These are phyloP conservation scores for Melaleuca alternifolia DNA, from an alignment of 345 rosid species.

Conservation along the genomic window DNA sequence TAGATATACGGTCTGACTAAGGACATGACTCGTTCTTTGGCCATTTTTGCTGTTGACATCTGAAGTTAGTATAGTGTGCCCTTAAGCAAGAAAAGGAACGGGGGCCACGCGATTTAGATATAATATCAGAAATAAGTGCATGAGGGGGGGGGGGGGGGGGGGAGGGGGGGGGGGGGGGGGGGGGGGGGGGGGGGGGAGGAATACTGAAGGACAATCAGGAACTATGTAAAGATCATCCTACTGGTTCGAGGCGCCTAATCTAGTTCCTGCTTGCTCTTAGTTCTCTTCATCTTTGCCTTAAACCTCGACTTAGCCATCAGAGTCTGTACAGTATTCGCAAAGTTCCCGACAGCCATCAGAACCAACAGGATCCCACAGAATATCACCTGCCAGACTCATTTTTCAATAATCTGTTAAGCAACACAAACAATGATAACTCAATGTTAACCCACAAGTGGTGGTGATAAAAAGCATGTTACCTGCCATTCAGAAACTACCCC, in stretches of 20 bases:
- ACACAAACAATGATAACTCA: neutral
- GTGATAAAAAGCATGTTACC: slow-evolving; percentile 20
- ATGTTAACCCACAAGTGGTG: neutral
- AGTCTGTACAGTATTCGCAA: slow-evolving; percentile 72
- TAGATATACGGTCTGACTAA: neutral
- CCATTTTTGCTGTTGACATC: neutral
- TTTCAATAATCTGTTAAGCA: neutral
- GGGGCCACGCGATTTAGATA: no score
- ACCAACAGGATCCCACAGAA: slow-evolving; percentile 79
- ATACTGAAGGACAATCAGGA: neutral
- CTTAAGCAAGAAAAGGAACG: neutral
- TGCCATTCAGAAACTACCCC: slow-evolving; percentile 91
- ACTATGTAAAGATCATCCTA: neutral
- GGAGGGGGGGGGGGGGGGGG: neutral
- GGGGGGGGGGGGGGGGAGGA: neutral
- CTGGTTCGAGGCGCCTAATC: slow-evolving; percentile 11
- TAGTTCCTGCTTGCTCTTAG: slow-evolving; percentile 65
- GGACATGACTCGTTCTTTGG: neutral
- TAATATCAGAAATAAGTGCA: no score
- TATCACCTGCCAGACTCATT: slow-evolving; percentile 43
- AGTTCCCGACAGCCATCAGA: slow-evolving; percentile 92
- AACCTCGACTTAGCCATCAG: slow-evolving; percentile 81
- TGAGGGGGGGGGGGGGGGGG: neutral
- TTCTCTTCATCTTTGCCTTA: slow-evolving; percentile 93
- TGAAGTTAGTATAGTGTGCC: neutral